Evolutionary conservation across 768 basidiomycete species (phyloP).

Genomic region (Lentinula guzmanii): DNA sequence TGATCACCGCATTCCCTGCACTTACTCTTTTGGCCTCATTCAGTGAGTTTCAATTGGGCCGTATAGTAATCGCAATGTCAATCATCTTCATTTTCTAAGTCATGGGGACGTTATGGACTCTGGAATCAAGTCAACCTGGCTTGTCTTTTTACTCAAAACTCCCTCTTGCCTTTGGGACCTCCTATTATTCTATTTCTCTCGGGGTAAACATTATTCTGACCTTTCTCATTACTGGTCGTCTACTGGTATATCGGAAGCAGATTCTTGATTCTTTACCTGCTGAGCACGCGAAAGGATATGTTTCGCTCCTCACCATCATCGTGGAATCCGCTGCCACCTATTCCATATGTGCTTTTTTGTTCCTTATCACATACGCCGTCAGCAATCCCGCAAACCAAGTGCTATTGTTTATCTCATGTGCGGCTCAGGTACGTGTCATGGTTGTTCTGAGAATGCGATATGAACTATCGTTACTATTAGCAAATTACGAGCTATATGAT

Average conservation of each 20-base stretch:
- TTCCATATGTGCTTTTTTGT: constrained; percentile 11
- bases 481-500: constrained; percentile 36
- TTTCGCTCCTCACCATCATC: constrained; percentile 11
- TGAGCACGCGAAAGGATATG: constrained; percentile 10
- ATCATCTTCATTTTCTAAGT: neutral
- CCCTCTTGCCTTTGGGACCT: neutral
- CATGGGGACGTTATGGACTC: constrained; percentile 5
- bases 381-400: constrained; percentile 11
- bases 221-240: constrained; percentile 7
- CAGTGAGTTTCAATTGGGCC: constrained; percentile 19
- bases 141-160: constrained; percentile 2
- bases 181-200: constrained; percentile 10
- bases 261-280: constrained; percentile 9
- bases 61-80: neutral
- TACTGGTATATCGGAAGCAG: constrained; percentile 5
- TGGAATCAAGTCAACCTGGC: constrained; percentile 1
- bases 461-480: constrained; percentile 5
- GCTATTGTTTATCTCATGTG: neutral
- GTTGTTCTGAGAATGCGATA: too few species aligned
- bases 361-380: constrained; percentile 14
- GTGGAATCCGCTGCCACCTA: constrained; percentile 19
- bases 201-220: constrained; percentile 12
- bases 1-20: constrained; percentile 28
- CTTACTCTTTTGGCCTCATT: constrained; percentile 33
- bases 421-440: neutral